Percentiles rank a stretch among this genome's conserved stretches.
Conservation (phyloP, 2,329 filamentous ascomycete species). For the Hypoxylon sp. region DNA sequence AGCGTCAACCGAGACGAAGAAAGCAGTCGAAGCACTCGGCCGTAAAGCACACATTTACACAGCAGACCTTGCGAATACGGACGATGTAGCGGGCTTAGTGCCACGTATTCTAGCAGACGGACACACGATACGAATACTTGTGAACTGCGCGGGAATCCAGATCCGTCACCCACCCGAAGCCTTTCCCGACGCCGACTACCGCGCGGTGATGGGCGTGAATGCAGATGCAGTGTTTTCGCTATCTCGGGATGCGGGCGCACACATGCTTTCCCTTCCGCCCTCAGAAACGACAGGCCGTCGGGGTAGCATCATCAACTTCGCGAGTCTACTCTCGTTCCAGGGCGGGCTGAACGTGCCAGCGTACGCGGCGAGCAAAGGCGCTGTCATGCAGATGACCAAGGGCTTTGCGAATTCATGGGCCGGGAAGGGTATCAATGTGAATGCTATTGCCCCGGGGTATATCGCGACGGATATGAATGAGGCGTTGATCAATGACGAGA, state of each 20-base stretch:
- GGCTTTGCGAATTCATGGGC: slow-evolving; percentile 90
- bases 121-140: slow-evolving; percentile 79
- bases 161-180: slow-evolving; percentile 79
- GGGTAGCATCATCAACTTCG: slow-evolving; percentile 87
- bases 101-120: slow-evolving; percentile 73
- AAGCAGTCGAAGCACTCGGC: slow-evolving; percentile 74
- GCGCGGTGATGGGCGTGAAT: slow-evolving; percentile 89
- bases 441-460: slow-evolving; percentile 91
- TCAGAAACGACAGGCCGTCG: slow-evolving; percentile 67
- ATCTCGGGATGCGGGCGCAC: slow-evolving; percentile 81
- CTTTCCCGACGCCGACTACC: slow-evolving; percentile 84
- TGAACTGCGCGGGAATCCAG: slow-evolving; percentile 92
- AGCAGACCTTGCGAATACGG: slow-evolving; percentile 75
- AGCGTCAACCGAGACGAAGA: slow-evolving; percentile 66
- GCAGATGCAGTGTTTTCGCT: slow-evolving; percentile 85
- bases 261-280: slow-evolving; percentile 76
- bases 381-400: slow-evolving; percentile 87
- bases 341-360: slow-evolving; percentile 90
- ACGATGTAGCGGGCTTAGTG: slow-evolving; percentile 72
- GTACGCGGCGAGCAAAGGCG: slow-evolving; percentile 89
- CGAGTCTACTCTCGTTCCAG: slow-evolving; percentile 84
- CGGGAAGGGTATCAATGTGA: slow-evolving; percentile 83
- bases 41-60: slow-evolving; percentile 77
- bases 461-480: slow-evolving; percentile 96
- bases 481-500: slow-evolving; percentile 80